These are phyloP conservation scores for Penicillium sp. DNA, from an alignment of 2,329 filamentous ascomycete genomes.

Conservation along the genomic window DNA sequence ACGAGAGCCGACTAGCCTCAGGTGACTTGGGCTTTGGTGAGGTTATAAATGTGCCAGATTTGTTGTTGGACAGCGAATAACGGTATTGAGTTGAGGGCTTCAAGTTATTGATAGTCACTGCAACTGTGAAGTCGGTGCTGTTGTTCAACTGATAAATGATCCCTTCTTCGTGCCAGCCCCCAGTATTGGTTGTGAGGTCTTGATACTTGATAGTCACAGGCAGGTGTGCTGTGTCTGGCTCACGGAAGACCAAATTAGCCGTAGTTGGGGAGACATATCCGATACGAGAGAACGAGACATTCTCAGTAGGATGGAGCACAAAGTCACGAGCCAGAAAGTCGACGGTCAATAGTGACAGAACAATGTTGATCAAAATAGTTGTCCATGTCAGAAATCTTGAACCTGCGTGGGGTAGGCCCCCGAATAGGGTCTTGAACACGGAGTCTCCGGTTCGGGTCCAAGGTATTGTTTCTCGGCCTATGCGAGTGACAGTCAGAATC, in stretches of 20 bases:
- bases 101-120: conserved; percentile 67
- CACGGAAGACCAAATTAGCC: conserved; percentile 80
- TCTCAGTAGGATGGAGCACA: conserved; percentile 67
- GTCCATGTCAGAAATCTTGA: conserved; percentile 65
- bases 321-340: conserved; percentile 78
- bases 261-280: conserved; percentile 81
- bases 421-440: conserved; percentile 66
- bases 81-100: conserved; percentile 74
- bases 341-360: conserved; percentile 67
- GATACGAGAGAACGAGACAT: conserved; percentile 81
- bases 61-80: conserved; percentile 84
- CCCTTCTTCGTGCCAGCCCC: conserved; percentile 66
- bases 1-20: conserved; percentile 74
- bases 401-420: conserved; percentile 73
- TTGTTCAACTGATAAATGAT: conserved; percentile 67
- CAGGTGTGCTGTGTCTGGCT: conserved; percentile 73
- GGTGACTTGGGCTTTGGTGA: conserved; percentile 69
- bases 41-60: conserved; percentile 77
- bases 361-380: conserved; percentile 71
- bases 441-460: conserved; percentile 19
- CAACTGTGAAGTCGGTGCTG: conserved; percentile 78
- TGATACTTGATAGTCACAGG: conserved; percentile 71
- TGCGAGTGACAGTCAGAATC: neutral
- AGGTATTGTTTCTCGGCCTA: conserved; percentile 6
- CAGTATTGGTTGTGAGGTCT: conserved; percentile 33